Percentiles rank a stretch among this genome's conserved stretches.
Conservation (phyloP, 768 basidiomycete species). For the Tylopilus plumbeoviolaceoides region DNA sequence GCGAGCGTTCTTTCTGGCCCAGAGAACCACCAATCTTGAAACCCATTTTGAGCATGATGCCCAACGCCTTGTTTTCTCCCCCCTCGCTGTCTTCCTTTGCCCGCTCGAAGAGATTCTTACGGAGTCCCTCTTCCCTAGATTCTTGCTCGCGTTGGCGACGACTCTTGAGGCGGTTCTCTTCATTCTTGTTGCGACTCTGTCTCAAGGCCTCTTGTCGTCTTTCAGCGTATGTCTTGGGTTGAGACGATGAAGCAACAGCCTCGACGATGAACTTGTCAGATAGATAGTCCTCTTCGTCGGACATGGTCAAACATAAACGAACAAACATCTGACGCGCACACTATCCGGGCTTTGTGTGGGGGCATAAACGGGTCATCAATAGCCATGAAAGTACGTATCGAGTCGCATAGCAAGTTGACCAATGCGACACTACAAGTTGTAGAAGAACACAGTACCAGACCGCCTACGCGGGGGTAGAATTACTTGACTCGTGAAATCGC, state of each 20-base stretch:
- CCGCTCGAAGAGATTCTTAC: conserved; percentile 75
- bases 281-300: conserved; percentile 79
- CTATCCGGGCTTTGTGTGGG: neutral
- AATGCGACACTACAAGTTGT: conserved; percentile 30
- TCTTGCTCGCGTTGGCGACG: conserved; percentile 66
- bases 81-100: conserved; percentile 55
- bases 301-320: conserved; percentile 41
- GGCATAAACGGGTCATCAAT: conserved; percentile 27
- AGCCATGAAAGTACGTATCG: conserved; percentile 28
- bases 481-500: conserved; percentile 34
- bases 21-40: conserved; percentile 82
- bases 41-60: conserved; percentile 94
- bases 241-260: conserved; percentile 28
- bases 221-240: conserved; percentile 64
- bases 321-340: conserved; percentile 21
- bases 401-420: conserved; percentile 24
- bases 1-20: conserved; percentile 38
- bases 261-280: conserved; percentile 78
- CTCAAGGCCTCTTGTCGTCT: conserved; percentile 63
- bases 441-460: conserved; percentile 46
- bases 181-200: conserved; percentile 58
- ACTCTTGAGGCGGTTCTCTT: conserved; percentile 60
- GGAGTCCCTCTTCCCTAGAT: conserved; percentile 71
- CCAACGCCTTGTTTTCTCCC: conserved; percentile 67
- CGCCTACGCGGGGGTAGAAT: conserved; percentile 25